Base-by-base conservation (phyloP, 2,329 filamentous ascomycete genomes). In the Fusarium tanahbumbuense region DNA sequence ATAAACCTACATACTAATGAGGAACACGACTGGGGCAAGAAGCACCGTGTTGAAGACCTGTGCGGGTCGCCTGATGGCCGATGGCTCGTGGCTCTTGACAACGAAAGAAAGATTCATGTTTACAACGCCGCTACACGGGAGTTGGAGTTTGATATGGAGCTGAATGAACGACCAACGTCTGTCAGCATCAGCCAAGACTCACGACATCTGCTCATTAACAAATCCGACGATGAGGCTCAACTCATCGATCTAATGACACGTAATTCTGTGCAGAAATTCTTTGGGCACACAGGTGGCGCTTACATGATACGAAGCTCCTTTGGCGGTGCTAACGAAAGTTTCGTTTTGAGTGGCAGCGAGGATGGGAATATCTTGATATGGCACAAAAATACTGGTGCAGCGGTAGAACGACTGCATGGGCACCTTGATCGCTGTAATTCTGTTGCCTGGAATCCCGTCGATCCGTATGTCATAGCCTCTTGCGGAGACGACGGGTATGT, bases 271-370 rank as follows among this genome's bases (percentile, higher is more conserved):
- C 90, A 92, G 72, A 89, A 86, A 72, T 98, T 92, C 77, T 84
- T 88, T 18, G 94, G 93, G 0, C 92, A 94, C 67, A 87, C 86
- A 45, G 93, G 94, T 67, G 91, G 89, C 56, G 83, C 91, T 3
- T 97, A 85, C 76, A 87, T 98, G 58, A 97, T 99, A 63, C 87
- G 95, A 53, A 92, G 91, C 74, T 84, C 86, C 1, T 96, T 98
- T 80, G 96, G 96, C 20, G 96, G 96, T 32, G 94, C 95, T 2
- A 91, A 93, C 62, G 94, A 98, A 81, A 94, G 91, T 77, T 98
- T 98, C 78, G 91, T 98, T 12, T 85, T 97, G 28, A 95, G 93
- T 75, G 96, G 96, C 13, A 97, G 94, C 75, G 94, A 98, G 86
- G 88, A 89, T 68, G 89, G 89, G 4, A 86, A 87, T 59, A 87